Base-by-base conservation (phyloP, 257 asterid species). In the Lycium barbarum region DNA sequence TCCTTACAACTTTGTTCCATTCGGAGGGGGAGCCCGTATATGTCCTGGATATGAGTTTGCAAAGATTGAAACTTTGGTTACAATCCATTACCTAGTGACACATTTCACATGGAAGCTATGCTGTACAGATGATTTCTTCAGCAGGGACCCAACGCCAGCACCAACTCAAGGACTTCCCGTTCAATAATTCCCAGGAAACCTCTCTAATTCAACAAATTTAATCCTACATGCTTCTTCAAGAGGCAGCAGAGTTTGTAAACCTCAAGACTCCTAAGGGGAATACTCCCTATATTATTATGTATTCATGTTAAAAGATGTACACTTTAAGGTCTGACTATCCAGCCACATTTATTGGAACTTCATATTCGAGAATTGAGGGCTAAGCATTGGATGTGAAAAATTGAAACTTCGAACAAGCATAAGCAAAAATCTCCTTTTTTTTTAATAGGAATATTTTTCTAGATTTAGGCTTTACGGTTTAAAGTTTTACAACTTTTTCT, bases 21-120 rank as follows among this genome's bases (percentile, higher is more conserved):
- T 93, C 2, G 96, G 98, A 67, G 96, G 93, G 18, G 98, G 97
- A 7, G 68, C 88, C 57, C 92, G 94, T 8, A 92, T 91, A n/a
- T 94, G 98, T 86, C 97, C 97, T 3, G 98, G 97, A 73, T 91
- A 92, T 10, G 97, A 94, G 88, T 91, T 92, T 49, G 97, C 97
- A 11, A 89, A 86, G 93, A 88, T 93, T 15, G 96, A 93, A 84
- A 94, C 91, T 8, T 84, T 93, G 6, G 89, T 92, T 58, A 84
- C 93, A 0, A 72, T 93, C 81, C 95, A 91, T 87, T 91, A 87
- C 62, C 83, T 94, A 68, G 91, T 93, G 51, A 90, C 90, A 59
- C 89, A 51, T 18, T 91, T 88, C 88, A 90, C 92, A 0, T 94
- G 98, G 96, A 90, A 89, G 84, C 88, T 88, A 66, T 86, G 93